Evolutionary conservation across 2,329 filamentous ascomycete genomes (phyloP).

Genomic region (Hansfordia pulvinata): DNA sequence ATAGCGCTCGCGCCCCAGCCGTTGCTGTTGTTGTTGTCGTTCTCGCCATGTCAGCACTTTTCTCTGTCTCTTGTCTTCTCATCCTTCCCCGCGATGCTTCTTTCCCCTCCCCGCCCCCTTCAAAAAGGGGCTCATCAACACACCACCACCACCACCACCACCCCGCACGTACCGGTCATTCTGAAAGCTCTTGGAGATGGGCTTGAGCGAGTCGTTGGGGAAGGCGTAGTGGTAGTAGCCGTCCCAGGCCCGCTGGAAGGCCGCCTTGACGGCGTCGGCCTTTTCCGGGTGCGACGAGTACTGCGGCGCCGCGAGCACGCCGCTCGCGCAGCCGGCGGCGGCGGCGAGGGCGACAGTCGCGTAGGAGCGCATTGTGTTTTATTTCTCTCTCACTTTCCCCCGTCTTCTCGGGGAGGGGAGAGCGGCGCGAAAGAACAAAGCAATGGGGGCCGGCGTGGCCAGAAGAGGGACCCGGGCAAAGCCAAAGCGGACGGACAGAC

Average conservation of each 20-base stretch:
- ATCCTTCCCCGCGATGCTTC: too few relatives aligned
- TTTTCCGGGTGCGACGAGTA: slow-evolving; percentile 23
- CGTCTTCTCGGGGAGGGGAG: too few relatives aligned
- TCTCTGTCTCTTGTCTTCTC: too few relatives aligned
- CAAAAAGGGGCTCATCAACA: too few relatives aligned
- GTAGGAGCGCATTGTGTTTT: too few relatives aligned
- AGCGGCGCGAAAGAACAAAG: too few relatives aligned
- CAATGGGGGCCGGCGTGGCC: too few relatives aligned
- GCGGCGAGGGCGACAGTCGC: slow-evolving; percentile 8
- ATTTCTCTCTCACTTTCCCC: too few relatives aligned
- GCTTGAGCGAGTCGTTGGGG: slow-evolving; percentile 62
- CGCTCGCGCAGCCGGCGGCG: slow-evolving; percentile 8
- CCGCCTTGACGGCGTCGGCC: slow-evolving; percentile 49
- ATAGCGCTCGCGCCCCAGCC: slow-evolving; percentile 76
- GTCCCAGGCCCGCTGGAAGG: slow-evolving; percentile 58
- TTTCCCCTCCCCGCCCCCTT: too few relatives aligned
- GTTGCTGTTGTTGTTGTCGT: slow-evolving; percentile 52
- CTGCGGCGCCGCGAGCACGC: slow-evolving; percentile 9
- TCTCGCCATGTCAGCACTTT: slow-evolving; percentile 8
- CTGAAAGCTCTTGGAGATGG: slow-evolving; percentile 47
- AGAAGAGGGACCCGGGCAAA: too few relatives aligned
- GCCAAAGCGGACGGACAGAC: too few relatives aligned
- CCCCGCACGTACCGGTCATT: slow-evolving; percentile 50
- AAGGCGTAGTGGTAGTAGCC: slow-evolving; percentile 65
- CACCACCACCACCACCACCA: too few relatives aligned